Percentiles rank a stretch among this genome's conserved stretches.
These are phyloP conservation scores for Byssoonygena ceratinophila DNA, from an alignment of 2,329 filamentous ascomycete genomes.

Conservation along the genomic window DNA sequence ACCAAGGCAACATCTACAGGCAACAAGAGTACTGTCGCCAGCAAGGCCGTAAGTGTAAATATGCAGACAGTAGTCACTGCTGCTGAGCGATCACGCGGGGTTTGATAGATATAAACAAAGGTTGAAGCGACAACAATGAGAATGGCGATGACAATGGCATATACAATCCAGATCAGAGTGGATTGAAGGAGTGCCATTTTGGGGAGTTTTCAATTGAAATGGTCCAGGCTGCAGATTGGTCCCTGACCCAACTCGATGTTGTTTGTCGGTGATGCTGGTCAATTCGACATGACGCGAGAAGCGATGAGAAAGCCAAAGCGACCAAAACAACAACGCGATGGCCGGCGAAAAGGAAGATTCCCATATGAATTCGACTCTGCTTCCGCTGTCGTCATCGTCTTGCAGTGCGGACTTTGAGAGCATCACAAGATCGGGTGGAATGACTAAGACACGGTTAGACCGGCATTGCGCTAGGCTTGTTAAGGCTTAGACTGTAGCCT, in stretches of 20 bases:
- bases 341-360: not conserved
- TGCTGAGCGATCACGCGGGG: conserved; percentile 71
- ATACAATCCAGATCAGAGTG: conserved; percentile 89
- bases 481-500: not conserved
- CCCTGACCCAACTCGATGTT: not conserved
- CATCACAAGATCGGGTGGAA: not conserved
- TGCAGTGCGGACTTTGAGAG: not conserved
- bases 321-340: not conserved
- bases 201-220: not conserved
- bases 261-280: not conserved
- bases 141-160: conserved; percentile 68
- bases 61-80: conserved; percentile 76
- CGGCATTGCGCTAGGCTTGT: not conserved
- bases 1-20: conserved; percentile 93
- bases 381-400: not conserved
- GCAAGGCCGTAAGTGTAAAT: conserved; percentile 71
- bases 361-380: not conserved
- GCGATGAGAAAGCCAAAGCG: not conserved
- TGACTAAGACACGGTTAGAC: not conserved
- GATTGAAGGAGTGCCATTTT: conserved; percentile 65
- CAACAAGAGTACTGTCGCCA: conserved; percentile 83
- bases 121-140: conserved; percentile 67
- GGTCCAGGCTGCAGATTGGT: not conserved
- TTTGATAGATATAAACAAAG: conserved; percentile 87
- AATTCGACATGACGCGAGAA: not conserved